These are phyloP conservation scores for Claviceps maximensis DNA, from an alignment of 2,329 filamentous ascomycete genomes.

Conservation along the genomic window DNA sequence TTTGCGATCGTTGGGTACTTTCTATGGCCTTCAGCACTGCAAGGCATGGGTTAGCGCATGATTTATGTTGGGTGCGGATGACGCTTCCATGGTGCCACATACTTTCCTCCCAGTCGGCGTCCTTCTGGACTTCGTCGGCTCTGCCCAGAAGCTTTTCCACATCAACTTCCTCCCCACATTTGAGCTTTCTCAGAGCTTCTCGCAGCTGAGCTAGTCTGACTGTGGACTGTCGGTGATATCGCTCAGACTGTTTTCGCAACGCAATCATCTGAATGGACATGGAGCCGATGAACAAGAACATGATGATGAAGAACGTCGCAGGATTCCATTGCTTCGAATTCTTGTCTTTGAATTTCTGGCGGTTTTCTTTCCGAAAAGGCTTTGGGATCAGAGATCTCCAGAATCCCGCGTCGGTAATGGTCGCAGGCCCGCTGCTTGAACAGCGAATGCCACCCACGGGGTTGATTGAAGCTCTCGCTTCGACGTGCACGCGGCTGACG, in stretches of 20 bases:
- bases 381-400: slow-evolving; percentile 61
- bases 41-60: slow-evolving; percentile 5
- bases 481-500: background rate
- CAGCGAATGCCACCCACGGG: slow-evolving; percentile 10
- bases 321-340: slow-evolving; percentile 59
- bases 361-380: slow-evolving; percentile 37
- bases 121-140: slow-evolving; percentile 56
- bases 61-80: too few relatives aligned
- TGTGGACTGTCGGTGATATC: slow-evolving; percentile 63
- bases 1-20: slow-evolving; percentile 41
- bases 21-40: slow-evolving; percentile 54
- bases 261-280: slow-evolving; percentile 90
- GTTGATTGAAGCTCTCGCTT: background rate
- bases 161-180: slow-evolving; percentile 65
- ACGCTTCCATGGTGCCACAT: slow-evolving; percentile 16
- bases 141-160: slow-evolving; percentile 69
- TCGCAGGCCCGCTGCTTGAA: slow-evolving; percentile 30
- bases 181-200: slow-evolving; percentile 60
- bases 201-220: slow-evolving; percentile 62
- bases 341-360: slow-evolving; percentile 26
- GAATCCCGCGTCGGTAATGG: slow-evolving; percentile 44
- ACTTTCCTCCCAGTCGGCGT: slow-evolving; percentile 84
- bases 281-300: slow-evolving; percentile 79
- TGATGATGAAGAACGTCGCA: slow-evolving; percentile 68
- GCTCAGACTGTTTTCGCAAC: slow-evolving; percentile 60